Conservation (phyloP, 495 filamentous ascomycete genomes). For the Monascus purpureus region DNA sequence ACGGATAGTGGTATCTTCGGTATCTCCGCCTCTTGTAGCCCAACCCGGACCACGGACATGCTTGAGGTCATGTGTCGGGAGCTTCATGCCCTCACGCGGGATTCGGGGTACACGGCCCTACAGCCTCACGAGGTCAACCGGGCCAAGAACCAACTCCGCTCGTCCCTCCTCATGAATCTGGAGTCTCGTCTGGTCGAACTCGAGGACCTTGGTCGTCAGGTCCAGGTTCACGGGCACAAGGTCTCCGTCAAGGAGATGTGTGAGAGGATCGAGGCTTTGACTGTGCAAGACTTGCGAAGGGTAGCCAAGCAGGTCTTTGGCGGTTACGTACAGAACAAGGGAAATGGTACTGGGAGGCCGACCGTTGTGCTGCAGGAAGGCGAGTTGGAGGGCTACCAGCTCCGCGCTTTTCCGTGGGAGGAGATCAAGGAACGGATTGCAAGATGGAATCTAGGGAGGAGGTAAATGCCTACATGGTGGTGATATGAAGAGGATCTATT, state of each 20-base stretch:
- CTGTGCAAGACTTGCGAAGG: slow-evolving; percentile 63
- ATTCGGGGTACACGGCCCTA: slow-evolving; percentile 55
- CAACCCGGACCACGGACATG: slow-evolving; percentile 61
- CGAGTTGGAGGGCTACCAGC: slow-evolving; percentile 28
- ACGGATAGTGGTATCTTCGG: slow-evolving; percentile 92
- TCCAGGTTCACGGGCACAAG: slow-evolving; percentile 88
- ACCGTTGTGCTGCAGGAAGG: slow-evolving; percentile 87
- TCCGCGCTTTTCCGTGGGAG: slow-evolving; percentile 55
- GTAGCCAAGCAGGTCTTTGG: slow-evolving; percentile 73
- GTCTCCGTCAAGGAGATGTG: slow-evolving; percentile 92
- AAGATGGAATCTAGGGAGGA: slow-evolving; percentile 68
- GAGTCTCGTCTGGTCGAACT: slow-evolving; percentile 95
- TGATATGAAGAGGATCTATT: no score
- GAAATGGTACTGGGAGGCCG: slow-evolving; percentile 74
- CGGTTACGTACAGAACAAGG: slow-evolving; percentile 61
- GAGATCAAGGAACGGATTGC: slow-evolving; percentile 78
- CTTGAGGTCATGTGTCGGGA: slow-evolving; percentile 89
- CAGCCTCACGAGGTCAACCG: slow-evolving; percentile 68
- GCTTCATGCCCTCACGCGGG: slow-evolving; percentile 60
- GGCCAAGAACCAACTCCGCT: slow-evolving; percentile 96
- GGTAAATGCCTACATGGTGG: slow-evolving; percentile 22
- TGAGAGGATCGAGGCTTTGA: slow-evolving; percentile 65
- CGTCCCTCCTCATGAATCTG: slow-evolving; percentile 89
- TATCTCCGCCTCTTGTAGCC: slow-evolving; percentile 74
- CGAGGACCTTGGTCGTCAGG: slow-evolving; percentile 92